These are phyloP conservation scores for Parascedosporium putredinis DNA, from an alignment of 2,329 filamentous ascomycete genomes.

Conservation along the genomic window DNA sequence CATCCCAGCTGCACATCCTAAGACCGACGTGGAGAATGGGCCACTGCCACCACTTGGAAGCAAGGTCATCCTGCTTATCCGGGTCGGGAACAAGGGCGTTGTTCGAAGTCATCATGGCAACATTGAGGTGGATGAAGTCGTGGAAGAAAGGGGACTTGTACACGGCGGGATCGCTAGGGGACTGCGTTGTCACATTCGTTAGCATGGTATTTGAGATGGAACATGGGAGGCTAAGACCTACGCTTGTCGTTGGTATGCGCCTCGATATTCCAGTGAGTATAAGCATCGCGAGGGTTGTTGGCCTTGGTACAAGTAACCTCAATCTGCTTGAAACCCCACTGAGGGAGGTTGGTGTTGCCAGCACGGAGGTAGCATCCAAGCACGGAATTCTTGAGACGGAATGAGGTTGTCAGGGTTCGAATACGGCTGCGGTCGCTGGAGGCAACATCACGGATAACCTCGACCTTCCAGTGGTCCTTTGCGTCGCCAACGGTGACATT, in stretches of 20 bases:
- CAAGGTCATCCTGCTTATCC: slow-evolving; percentile 97
- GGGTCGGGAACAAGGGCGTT: slow-evolving; percentile 95
- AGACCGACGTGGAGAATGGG: slow-evolving; percentile 89
- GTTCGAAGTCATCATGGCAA: slow-evolving; percentile 99
- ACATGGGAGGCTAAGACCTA: slow-evolving; percentile 40
- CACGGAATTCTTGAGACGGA: slow-evolving; percentile 72
- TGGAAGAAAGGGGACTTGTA: slow-evolving; percentile 97
- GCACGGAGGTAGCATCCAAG: slow-evolving; percentile 91
- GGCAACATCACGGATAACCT: slow-evolving; percentile 82
- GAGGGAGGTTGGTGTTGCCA: slow-evolving; percentile 89
- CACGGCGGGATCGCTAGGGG: slow-evolving; percentile 74
- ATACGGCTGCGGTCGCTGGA: slow-evolving; percentile 76
- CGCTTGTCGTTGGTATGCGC: slow-evolving; percentile 87
- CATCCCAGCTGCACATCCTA: slow-evolving; percentile 98
- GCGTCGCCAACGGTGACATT: slow-evolving; percentile 92
- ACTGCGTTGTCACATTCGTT: slow-evolving; percentile 41
- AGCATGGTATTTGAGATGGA: slow-evolving; percentile 18
- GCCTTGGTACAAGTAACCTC: slow-evolving; percentile 91
- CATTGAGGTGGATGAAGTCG: slow-evolving; percentile 95
- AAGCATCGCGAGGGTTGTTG: slow-evolving; percentile 85
- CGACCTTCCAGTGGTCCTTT: slow-evolving; percentile 94
- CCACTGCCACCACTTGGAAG: slow-evolving; percentile 98
- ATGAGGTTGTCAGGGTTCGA: slow-evolving; percentile 84
- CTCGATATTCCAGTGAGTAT: slow-evolving; percentile 99
- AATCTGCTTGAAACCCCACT: slow-evolving; percentile 99